A percentile compares a stretch with the other conserved stretches of the same genome.
phyloP scores from a whole-genome alignment of 2,329 filamentous ascomycete genomes.

The Botryotinia narcissicola region DNA sequence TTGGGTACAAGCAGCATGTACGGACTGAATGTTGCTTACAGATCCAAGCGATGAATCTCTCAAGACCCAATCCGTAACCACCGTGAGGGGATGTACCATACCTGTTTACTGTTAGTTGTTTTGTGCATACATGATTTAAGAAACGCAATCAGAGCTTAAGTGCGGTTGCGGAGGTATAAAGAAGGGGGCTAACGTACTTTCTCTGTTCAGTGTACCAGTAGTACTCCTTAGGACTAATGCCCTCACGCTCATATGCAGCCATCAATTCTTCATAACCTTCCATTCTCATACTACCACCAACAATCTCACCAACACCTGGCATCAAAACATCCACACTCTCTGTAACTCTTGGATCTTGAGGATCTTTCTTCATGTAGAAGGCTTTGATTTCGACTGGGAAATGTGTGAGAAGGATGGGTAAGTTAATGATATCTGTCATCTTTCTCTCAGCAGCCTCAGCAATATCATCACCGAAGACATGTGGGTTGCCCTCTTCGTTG shows the following conservation, averaged over 20 bases:
- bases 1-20: conserved; percentile 71
- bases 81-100: conserved; percentile 85
- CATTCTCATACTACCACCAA: conserved; percentile 96
- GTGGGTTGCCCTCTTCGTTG: conserved; percentile 89
- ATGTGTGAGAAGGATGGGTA: conserved; percentile 92
- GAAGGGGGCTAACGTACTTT: conserved; percentile 61
- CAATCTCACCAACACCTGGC: conserved; percentile 96
- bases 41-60: conserved; percentile 68
- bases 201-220: conserved; percentile 97
- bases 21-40: conserved; percentile 63
- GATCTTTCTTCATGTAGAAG: conserved; percentile 97
- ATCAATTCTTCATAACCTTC: conserved; percentile 86
- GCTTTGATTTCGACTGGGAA: conserved; percentile 98
- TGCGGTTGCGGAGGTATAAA: neutral
- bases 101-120: conserved; percentile 43
- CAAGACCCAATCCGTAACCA: conserved; percentile 84
- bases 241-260: conserved; percentile 81
- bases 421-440: conserved; percentile 97
- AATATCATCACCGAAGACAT: conserved; percentile 95
- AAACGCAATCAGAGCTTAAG: too few relatives aligned
- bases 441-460: conserved; percentile 93
- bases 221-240: conserved; percentile 80
- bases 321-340: conserved; percentile 84
- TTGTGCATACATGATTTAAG: neutral
- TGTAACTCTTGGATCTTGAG: conserved; percentile 75